Evolutionary conservation across 805 yeast species (phyloP), one percentile per base, ranked within the genome.

Genomic region (Pichia occidentalis): DNA sequence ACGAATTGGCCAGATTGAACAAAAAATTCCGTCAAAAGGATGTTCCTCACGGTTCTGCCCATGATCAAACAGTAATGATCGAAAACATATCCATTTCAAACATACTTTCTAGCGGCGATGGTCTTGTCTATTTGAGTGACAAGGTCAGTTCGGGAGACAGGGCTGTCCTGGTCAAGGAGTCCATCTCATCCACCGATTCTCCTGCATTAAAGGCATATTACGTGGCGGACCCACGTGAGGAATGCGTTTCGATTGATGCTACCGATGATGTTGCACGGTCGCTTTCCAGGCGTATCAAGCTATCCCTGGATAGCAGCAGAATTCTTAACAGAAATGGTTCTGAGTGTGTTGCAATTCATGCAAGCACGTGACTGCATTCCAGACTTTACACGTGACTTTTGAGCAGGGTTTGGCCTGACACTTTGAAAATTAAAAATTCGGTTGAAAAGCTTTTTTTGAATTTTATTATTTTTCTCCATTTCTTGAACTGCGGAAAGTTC

Each of bases 271-370:
- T 29, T 11, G 24, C 24, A 5, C 24, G 27, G 19, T 43, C 30
- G 10, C 12, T 46, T 11, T 7, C 21, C 9, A 39, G 49, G 22
- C 29, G 40, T 16, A 12, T 46, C n/a, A 44, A 44, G 18, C 37
- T 46, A 10, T 21, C 44, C 1, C 13, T 44, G 10, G 50, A 46
- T 30, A 39, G 44, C n/a, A 21, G 28, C n/a, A 36, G 36, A 23
- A 25, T 36, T 11, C 27, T 46, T 6, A 44, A 46, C 13, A 38
- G 44, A 11, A 37, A 39, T 13, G 29, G 25, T n/a, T 27, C 32
- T 17, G 22, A 36, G 8, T 17, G 13, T 16, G 41, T 40, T n/a
- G n/a, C n/a, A n/a, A n/a, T n/a, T n/a, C n/a, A n/a, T n/a, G n/a
- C n/a, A n/a, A n/a, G n/a, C n/a, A n/a, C n/a, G n/a, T n/a, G n/a